These are phyloP conservation scores for Diplogelasinospora grovesii DNA, from an alignment of 495 filamentous ascomycete genomes.

Conservation along the genomic window DNA sequence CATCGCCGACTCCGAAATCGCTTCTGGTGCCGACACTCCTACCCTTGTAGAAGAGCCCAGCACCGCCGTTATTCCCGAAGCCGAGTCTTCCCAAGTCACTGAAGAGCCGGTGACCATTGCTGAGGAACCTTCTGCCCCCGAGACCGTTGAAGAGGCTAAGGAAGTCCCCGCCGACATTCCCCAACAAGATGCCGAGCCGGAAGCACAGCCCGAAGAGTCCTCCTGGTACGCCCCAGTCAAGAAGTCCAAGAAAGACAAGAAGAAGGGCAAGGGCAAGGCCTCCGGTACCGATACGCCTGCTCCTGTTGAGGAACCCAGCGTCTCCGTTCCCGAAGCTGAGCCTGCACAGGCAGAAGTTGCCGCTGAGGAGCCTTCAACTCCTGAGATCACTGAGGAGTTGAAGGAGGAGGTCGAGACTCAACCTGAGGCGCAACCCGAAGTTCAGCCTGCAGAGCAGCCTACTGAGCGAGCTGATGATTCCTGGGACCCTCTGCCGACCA, in stretches of 20 bases:
- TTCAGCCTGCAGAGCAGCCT: too few relatives aligned
- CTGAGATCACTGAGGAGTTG: neutral
- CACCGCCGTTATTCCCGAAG: too few relatives aligned
- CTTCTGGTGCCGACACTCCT: constrained; percentile 14
- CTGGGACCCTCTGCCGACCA: constrained; percentile 14
- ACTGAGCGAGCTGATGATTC: constrained; percentile 11
- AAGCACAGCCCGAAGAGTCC: constrained; percentile 10
- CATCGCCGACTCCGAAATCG: constrained; percentile 14
- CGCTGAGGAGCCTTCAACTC: neutral
- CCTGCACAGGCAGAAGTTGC: too few relatives aligned
- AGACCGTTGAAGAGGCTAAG: too few relatives aligned
- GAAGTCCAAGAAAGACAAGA: constrained; percentile 28
- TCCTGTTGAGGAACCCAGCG: neutral
- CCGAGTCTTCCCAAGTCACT: too few relatives aligned
- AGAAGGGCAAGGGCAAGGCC: constrained; percentile 16
- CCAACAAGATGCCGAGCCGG: too few relatives aligned
- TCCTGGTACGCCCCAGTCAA: constrained; percentile 16
- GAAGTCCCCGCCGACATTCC: too few relatives aligned
- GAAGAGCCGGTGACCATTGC: too few relatives aligned
- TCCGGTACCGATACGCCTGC: neutral
- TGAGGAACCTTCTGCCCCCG: too few relatives aligned
- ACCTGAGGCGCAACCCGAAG: too few relatives aligned
- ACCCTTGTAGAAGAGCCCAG: neutral
- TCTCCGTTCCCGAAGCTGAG: too few relatives aligned
- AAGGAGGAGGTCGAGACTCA: too few relatives aligned